Conservation (phyloP, 2,329 filamentous ascomycete genomes). For the Exophiala aquamarina region DNA sequence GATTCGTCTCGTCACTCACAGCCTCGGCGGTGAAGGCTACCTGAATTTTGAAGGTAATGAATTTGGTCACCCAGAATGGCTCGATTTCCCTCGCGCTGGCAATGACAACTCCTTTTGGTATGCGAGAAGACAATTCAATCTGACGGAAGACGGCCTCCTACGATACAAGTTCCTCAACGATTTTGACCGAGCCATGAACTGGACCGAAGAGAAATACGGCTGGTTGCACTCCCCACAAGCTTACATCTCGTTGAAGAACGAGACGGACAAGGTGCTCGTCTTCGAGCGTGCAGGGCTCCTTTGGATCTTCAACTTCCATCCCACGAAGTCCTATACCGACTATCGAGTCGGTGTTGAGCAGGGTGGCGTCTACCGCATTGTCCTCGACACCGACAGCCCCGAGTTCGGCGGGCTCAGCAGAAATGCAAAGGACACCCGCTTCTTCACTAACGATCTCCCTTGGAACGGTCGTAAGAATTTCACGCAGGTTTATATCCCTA, state of each 20-base stretch:
- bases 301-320: constrained; percentile 96
- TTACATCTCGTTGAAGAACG: constrained; percentile 91
- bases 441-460: constrained; percentile 85
- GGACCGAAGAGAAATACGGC: constrained; percentile 80
- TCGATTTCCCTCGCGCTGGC: constrained; percentile 93
- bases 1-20: constrained; percentile 91
- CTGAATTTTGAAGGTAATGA: constrained; percentile 99
- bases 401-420: constrained; percentile 78
- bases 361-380: constrained; percentile 80
- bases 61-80: constrained; percentile 98
- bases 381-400: constrained; percentile 77
- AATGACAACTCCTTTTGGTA: constrained; percentile 95
- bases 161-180: constrained; percentile 91
- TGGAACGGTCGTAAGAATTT: constrained; percentile 93
- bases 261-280: constrained; percentile 89
- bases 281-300: constrained; percentile 89
- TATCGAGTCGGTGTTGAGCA: constrained; percentile 88
- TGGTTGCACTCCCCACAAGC: constrained; percentile 87
- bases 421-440: constrained; percentile 76
- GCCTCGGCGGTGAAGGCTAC: constrained; percentile 90
- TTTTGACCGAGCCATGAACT: constrained; percentile 91
- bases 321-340: constrained; percentile 79
- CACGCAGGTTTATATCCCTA: constrained; percentile 86
- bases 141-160: constrained; percentile 80
- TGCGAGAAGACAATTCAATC: constrained; percentile 87